Evolutionary conservation across 805 yeast species (phyloP).

Genomic region (Pichia deserticola): DNA sequence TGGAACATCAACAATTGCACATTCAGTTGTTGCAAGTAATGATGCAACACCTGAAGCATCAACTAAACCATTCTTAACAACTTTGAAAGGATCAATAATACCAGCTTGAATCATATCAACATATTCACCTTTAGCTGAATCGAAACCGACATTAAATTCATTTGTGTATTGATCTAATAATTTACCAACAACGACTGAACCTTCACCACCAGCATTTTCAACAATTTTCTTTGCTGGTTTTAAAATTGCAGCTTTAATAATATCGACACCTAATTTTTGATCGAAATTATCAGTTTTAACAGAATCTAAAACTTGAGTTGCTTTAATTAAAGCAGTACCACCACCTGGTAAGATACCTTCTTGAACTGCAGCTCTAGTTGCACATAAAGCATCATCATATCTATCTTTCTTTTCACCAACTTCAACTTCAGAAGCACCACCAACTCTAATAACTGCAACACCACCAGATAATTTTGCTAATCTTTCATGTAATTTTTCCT

Average conservation of each 20-base stretch:
- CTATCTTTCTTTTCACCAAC: constrained; percentile 99
- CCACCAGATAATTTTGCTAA: constrained; percentile 95
- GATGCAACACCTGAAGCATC: constrained; percentile 98
- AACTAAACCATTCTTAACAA: constrained; percentile 88
- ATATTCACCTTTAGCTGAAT: constrained; percentile 86
- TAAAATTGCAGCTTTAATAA: constrained; percentile 85
- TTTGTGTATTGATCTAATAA: constrained; percentile 51
- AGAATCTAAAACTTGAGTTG: constrained; percentile 64
- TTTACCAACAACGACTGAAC: constrained; percentile 93
- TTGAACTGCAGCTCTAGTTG: constrained; percentile 98
- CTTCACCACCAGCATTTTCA: constrained; percentile 97
- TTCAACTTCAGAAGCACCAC: constrained; percentile 95
- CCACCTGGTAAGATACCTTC: constrained; percentile 99
- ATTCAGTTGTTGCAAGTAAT: constrained; percentile 94
- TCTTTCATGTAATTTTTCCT: constrained; percentile 95
- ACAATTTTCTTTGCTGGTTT: constrained; percentile 94
- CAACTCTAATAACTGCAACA: constrained; percentile 96
- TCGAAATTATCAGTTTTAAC: constrained; percentile 83
- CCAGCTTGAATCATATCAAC: constrained; percentile 96
- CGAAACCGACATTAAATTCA: constrained; percentile 85
- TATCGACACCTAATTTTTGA: constrained; percentile 92
- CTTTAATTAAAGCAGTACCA: constrained; percentile 96
- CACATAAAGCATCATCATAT: constrained; percentile 96
- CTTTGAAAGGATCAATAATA: constrained; percentile 98
- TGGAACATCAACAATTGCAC: constrained; percentile 95